Evolutionary conservation across 176 grass and related monocot species (phyloP), one percentile per base, ranked within the genome.

Genomic region (Microstegium vimineum): DNA sequence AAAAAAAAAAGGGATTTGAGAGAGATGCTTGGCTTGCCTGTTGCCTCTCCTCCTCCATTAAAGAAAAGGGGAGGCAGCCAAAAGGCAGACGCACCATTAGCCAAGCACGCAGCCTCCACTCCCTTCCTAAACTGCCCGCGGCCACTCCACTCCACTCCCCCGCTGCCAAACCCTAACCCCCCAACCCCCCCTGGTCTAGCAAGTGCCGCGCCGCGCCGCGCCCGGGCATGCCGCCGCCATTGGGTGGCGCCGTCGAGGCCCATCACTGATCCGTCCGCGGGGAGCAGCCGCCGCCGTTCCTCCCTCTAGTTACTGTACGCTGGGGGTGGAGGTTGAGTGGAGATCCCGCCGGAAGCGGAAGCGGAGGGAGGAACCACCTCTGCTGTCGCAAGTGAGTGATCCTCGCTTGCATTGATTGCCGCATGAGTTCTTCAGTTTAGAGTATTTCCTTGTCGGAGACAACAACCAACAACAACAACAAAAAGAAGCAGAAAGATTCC

Each of bases 11-110:
- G 1, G 5, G 6, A 57, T 60, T 25, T 60, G n/a, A 60, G n/a
- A n/a, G 45, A 47, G 8, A 20, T 49, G 46, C 46, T 47, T 92
- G 70, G 38, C 63, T 91, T 89, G 71, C 43, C 17, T n/a, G n/a
- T 84, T 62, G 33, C 47, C 10, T 42, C n/a, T n/a, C n/a, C 81
- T 51, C 62, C 87, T 88, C 87, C 90, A 88, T 92, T 94, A 92
- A 94, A 94, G 89, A 81, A 81, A 84, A 74, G 45, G 45, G n/a
- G 28, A 80, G 66, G 62, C 77, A 37, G 45, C 78, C 63, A 69
- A 80, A 80, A 82, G 54, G 76, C 87, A n/a, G 52, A 77, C 81
- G 82, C 77, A 67, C 82, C 88, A 81, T 76, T 86, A 71, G 56
- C 74, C 46, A 67, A 64, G 42, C 73, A 66, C 81, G 28, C 72